Evolutionary conservation across 2,329 filamentous ascomycete genomes (phyloP), one percentile per base, ranked within the genome.

Genomic region (Nigrograna mackinnonii): DNA sequence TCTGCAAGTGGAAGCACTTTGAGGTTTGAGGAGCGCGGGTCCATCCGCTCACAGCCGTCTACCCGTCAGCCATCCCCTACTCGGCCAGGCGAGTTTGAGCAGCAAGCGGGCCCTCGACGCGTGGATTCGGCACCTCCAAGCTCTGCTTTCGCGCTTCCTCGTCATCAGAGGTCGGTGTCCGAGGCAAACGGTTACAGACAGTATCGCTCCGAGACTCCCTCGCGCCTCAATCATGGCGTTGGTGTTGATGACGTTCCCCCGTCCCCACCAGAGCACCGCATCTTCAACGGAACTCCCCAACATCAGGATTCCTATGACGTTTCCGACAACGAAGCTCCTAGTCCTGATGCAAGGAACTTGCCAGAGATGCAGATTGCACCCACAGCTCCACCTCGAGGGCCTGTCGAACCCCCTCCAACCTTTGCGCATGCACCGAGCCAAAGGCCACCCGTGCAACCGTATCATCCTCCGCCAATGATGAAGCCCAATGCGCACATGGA

Each of bases 401-500:
- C 89, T 6, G 90, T 96, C 16, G 82, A 81, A 4, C 75, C 78
- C 5, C 91, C 92, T 1, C 92, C 92, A 3, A 83, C 83, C 9
- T 92, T 96, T 64, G 80, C 83, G 35, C 89, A 96, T 66, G 78
- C 79, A 26, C 82, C 91, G 11, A 83, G 86, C 46, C 80, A 86
- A 38, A 79, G 82, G 36, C 91, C 91, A 4, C 75, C 77, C 1
- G 83, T 80, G 45, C 82, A 82, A 48, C 88, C 88, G 0, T 83
- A 87, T 54, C 83, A 89, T 44, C 85, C 89, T 21, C 82, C 87
- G 12, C 89, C 94, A 61, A 76, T 92, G 57, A 85, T 88, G 49
- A 84, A 84, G 50, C 89, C 88, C 38, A 94, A 90, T 55, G 91
- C 86, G 54, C 85, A 90, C 17, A 84, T 97, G 65, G 96, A 94